Conservation (phyloP, 106 monocot species). For the Dendrobium huoshanense region DNA sequence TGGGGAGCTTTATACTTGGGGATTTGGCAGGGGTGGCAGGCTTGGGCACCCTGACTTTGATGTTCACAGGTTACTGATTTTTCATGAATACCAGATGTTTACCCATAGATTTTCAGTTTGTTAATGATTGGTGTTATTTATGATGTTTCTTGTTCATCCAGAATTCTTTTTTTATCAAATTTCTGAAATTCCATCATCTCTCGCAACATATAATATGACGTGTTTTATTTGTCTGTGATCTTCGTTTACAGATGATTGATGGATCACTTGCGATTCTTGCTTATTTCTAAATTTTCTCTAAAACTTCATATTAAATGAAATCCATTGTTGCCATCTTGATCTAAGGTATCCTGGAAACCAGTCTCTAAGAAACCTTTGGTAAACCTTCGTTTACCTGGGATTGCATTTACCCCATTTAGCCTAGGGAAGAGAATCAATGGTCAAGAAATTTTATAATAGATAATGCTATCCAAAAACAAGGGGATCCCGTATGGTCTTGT, state of each 20-base stretch:
- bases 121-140: not conserved
- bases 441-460: not conserved
- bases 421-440: not conserved
- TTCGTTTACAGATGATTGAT: not conserved
- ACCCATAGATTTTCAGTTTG: not conserved
- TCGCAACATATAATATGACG: not conserved
- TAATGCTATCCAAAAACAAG: not conserved
- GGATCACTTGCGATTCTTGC: not conserved
- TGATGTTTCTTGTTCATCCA: not conserved
- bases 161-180: not conserved
- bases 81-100: not conserved
- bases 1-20: conserved; percentile 97
- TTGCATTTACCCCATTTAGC: not conserved
- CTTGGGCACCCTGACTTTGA: conserved; percentile 99
- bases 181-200: not conserved
- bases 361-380: not conserved
- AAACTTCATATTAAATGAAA: not conserved
- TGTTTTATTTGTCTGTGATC: not conserved
- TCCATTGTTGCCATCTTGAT: not conserved
- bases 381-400: not conserved
- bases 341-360: not conserved
- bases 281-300: not conserved
- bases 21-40: conserved; percentile 95
- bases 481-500: not conserved
- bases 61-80: conserved; percentile 69